Evolutionary conservation across 2,329 filamentous ascomycete species (phyloP).

Genomic region (Hypomyces perniciosus): DNA sequence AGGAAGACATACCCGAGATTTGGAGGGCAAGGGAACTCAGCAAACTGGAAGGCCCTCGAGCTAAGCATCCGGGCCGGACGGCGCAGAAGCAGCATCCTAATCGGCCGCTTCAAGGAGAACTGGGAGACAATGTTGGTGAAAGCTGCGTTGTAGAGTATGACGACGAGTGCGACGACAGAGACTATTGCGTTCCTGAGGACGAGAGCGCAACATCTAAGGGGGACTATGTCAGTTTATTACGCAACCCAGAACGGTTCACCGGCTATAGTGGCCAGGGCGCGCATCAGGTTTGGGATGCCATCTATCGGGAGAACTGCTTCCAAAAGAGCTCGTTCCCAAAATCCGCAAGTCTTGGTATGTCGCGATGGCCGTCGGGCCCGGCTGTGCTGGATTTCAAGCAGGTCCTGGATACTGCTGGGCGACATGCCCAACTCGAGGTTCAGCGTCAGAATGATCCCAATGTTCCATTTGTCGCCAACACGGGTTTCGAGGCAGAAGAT

Average conservation of each 20-base stretch:
- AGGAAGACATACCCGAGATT: constrained; percentile 84
- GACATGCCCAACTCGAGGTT: constrained; percentile 57
- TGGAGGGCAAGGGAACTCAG: constrained; percentile 91
- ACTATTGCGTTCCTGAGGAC: constrained; percentile 95
- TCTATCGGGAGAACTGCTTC: constrained; percentile 98
- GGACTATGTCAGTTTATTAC: constrained; percentile 90
- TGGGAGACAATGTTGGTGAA: constrained; percentile 85
- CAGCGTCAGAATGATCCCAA: constrained; percentile 39
- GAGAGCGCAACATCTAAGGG: constrained; percentile 81
- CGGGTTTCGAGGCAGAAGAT: constrained; percentile 72
- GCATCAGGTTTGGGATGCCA: constrained; percentile 89
- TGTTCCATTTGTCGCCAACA: constrained; percentile 54
- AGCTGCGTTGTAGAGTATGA: constrained; percentile 97
- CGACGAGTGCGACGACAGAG: constrained; percentile 91
- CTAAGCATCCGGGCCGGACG: constrained; percentile 76
- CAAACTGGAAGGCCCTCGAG: constrained; percentile 84
- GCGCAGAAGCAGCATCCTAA: constrained; percentile 65
- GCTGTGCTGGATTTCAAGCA: constrained; percentile 57
- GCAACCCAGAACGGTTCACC: constrained; percentile 93
- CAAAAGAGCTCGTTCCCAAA: constrained; percentile 58
- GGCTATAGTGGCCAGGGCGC: constrained; percentile 83
- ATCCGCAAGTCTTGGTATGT: constrained; percentile 48
- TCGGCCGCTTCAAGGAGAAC: constrained; percentile 69
- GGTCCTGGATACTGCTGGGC: constrained; percentile 52
- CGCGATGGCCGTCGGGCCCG: constrained; percentile 38